Evolutionary conservation across 2,329 filamentous ascomycete genomes (phyloP), one percentile per base, ranked within the genome.

Genomic region (Corynespora cassiicola): DNA sequence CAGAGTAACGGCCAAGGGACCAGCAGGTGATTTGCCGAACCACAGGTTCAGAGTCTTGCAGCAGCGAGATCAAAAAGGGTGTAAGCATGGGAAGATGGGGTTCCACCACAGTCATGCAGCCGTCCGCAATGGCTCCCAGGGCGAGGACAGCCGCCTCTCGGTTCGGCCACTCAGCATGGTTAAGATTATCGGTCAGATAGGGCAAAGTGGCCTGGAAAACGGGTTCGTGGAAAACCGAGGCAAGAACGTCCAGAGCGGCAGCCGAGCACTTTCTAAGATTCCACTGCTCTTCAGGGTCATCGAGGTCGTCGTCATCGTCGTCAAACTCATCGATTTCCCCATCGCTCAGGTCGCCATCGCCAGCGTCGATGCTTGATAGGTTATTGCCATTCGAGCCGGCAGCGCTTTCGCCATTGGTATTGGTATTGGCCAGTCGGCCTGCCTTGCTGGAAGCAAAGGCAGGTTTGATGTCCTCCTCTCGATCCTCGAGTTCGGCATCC

Each of bases 21-120:
- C 94, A 99, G 70, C 94, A 99, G 16, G 92, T 97, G 52, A 99
- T 99, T 64, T 96, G 90, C 46, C 94, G 82, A 23, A 99, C 92
- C 10, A 97, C 87, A 10, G 94, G 90, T 68, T 96, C 90, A 1
- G 80, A 64, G 61, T 99, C 94, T 40, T 87, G 82, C 22, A 99
- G 78, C 1, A 96, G 80, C 6, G 87, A 86, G 53, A 97, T 87
- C 31, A 99, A 80, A 65, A 95, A 99, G 2, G 90, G 88, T 2
- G 97, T 84, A 25, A 99, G 78, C 63, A 96, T 87, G 2, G 90
- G 90, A 19, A 99, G 80, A 68, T 97, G 91, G 35, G 91, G 94
- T 30, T 86, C 85, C 35, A 99, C 90, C 14, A 88, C 88, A 32
- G 87, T 81, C 76, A 96, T 88, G 66, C 94, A 97, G 22, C 94